Base-by-base conservation (phyloP, 2,329 filamentous ascomycete genomes). In the Berkeleyomyces basicola region DNA sequence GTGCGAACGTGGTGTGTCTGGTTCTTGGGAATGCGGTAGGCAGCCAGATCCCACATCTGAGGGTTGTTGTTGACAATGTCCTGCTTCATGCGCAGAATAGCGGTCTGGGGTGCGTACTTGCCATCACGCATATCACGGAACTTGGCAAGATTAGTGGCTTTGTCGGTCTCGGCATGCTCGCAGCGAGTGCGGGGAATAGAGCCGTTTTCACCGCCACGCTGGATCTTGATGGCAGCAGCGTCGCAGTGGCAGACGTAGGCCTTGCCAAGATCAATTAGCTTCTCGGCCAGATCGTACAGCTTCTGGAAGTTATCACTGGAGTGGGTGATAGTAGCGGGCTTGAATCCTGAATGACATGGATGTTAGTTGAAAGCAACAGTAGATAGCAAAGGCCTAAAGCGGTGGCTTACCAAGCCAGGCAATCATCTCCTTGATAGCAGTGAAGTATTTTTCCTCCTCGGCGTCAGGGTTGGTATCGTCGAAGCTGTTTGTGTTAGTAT, bases 381-480 rank as follows among this genome's bases (percentile, higher is more conserved):
- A 23, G n/a, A 49, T 31, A 7, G 44, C 11, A 6, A 31, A 7
- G 51, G 33, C 16, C 3, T 14, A 31, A 36, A 11, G 11, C 4
- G 7, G 33, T 6, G 9, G 33, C 58, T 37, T 58, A 37, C 85
- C 87, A 5, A 96, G 78, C 93, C 93, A 97, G 68, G 79, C 75
- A 59, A 96, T 81, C 71, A 92, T 90, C 66, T 96, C 90, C 69
- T 89, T 78, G 67, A 97, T 97, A n/a, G 89, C 87, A 9, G 80
- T 82, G 70, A 95, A 95, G 74, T 91, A 97, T 64, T 86, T 80
- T 73, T 95, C 88, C 71, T 96, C 88, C 72, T 97, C 93, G 58
- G 88, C 88, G 67, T 91, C 89, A 1, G 93, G 93, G 72, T 97
- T 97, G 11, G 93, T 97, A 69, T 97, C 93, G 72, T 97, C 93